These are phyloP conservation scores for Gomphus bonarii DNA, from an alignment of 1,284 basidiomycete species.

Conservation along the genomic window DNA sequence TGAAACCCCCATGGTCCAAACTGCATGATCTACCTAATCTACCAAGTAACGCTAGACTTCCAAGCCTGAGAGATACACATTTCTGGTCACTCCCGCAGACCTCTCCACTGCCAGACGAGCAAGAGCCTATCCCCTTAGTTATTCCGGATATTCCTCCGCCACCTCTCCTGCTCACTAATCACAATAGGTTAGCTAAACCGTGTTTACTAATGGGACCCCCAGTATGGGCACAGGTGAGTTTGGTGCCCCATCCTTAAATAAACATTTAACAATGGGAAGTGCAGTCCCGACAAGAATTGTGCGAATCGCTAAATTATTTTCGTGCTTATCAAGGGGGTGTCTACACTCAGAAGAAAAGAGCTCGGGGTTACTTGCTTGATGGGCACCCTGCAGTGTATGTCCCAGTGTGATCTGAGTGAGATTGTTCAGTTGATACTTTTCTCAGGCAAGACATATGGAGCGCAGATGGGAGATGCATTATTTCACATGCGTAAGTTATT, in stretches of 20 bases:
- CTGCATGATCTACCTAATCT: background rate
- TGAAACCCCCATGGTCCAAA: background rate
- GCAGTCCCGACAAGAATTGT: slow-evolving; percentile 72
- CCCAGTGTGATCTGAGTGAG: background rate
- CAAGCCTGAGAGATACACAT: background rate
- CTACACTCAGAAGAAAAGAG: slow-evolving; percentile 49
- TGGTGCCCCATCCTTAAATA: background rate
- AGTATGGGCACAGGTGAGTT: slow-evolving; percentile 43
- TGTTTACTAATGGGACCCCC: slow-evolving; percentile 29
- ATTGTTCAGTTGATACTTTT: background rate
- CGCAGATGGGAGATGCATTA: slow-evolving; percentile 53
- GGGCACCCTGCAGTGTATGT: slow-evolving; percentile 51
- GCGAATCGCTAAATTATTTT: slow-evolving; percentile 67
- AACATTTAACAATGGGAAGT: background rate
- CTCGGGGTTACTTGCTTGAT: slow-evolving; percentile 63
- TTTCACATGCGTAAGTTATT: slow-evolving; percentile 61
- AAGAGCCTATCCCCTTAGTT: background rate
- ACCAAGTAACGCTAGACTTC: background rate
- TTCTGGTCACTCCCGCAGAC: background rate
- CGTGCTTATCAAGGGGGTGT: slow-evolving; percentile 70
- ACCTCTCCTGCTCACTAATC: background rate
- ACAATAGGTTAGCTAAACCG: slow-evolving; percentile 20
- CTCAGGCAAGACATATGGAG: slow-evolving; percentile 56
- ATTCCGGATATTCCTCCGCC: background rate
- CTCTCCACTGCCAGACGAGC: background rate